A percentile compares a stretch with the other conserved stretches of the same genome.
These are phyloP conservation scores for Meira nashicola DNA, from an alignment of 1,284 basidiomycete genomes.

Conservation along the genomic window DNA sequence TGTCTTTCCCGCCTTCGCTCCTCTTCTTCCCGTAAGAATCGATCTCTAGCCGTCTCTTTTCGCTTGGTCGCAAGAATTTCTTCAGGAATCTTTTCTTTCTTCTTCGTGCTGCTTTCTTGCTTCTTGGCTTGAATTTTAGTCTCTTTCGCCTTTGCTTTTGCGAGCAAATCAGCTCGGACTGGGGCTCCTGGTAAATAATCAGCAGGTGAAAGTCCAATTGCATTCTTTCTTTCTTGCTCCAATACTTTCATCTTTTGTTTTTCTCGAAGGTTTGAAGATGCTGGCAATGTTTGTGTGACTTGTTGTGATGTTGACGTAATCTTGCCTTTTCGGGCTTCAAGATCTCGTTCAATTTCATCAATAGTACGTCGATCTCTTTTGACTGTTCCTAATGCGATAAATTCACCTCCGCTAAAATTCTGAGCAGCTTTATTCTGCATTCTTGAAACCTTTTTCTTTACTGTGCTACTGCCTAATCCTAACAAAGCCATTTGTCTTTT, in stretches of 20 bases:
- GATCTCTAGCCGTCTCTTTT: constrained; percentile 33
- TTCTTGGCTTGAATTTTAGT: constrained; percentile 6
- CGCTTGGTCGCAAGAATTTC: constrained; percentile 13
- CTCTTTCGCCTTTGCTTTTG: constrained; percentile 9
- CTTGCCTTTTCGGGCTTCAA: constrained; percentile 5
- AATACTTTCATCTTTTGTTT: background rate
- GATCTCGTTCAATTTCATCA: constrained; percentile 37
- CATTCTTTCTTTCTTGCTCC: constrained; percentile 1
- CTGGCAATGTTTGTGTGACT: too few species aligned
- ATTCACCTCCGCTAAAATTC: constrained; percentile 15
- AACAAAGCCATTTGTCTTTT: constrained; percentile 26
- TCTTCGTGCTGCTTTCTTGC: background rate
- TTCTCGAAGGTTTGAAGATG: too few species aligned
- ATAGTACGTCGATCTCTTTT: constrained; percentile 33
- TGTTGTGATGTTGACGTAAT: too few species aligned
- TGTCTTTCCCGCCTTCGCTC: constrained; percentile 13
- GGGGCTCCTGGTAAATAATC: constrained; percentile 36
- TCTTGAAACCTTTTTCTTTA: constrained; percentile 2
- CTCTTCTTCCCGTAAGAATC: constrained; percentile 39
- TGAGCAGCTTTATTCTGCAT: constrained; percentile 7
- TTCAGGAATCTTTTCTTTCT: background rate
- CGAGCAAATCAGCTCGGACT: constrained; percentile 18
- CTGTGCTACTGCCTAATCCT: constrained; percentile 17
- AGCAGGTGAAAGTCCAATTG: constrained; percentile 26
- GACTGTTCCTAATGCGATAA: constrained; percentile 28